Percentiles rank a stretch among this genome's conserved stretches.
Conservation (phyloP, 1,284 basidiomycete genomes). For the Puccinia brachypodii region DNA sequence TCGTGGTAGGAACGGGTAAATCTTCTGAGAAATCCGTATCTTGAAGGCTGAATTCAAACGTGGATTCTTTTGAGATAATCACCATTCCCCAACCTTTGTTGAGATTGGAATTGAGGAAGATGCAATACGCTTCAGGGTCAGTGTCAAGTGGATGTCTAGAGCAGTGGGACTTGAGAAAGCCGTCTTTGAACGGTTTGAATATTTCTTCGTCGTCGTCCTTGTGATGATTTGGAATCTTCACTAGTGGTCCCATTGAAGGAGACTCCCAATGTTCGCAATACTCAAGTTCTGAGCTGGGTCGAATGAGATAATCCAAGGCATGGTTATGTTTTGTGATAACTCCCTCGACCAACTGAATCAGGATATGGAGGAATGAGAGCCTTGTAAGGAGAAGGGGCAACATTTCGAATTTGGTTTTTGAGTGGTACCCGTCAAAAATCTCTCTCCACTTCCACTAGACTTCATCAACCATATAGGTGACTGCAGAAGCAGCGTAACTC, state of each 20-base stretch:
- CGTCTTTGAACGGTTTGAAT: neutral
- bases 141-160: conserved; percentile 4
- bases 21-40: conserved; percentile 27
- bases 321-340: neutral
- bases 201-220: neutral
- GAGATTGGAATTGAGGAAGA: conserved; percentile 8
- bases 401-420: neutral
- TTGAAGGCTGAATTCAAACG: neutral
- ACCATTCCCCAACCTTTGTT: conserved; percentile 29
- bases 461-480: neutral
- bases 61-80: neutral
- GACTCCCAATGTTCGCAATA: neutral
- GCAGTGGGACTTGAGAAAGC: conserved; percentile 14
- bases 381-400: neutral
- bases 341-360: neutral
- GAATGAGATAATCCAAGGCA: neutral
- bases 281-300: neutral
- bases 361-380: neutral
- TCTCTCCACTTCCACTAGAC: neutral
- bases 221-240: neutral
- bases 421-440: neutral
- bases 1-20: neutral
- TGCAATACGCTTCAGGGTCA: conserved; percentile 19
- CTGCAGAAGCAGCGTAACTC: neutral
- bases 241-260: neutral